A percentile compares a stretch with the other conserved stretches of the same genome.
phyloP scores from a whole-genome alignment of 352 stramenopile genomes.

The Pythium monospermum region DNA sequence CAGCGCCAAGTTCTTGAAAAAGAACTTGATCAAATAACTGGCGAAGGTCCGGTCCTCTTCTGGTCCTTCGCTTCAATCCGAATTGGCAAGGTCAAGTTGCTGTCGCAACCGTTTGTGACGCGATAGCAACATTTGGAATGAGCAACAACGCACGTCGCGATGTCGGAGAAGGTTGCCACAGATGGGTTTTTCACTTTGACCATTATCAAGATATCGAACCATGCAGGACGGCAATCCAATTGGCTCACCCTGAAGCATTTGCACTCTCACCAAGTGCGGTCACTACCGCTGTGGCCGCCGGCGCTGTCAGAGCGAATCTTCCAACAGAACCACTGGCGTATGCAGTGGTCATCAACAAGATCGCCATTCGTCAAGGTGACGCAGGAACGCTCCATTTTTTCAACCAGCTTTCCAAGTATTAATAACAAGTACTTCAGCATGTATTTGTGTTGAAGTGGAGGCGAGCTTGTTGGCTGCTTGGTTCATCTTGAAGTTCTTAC shows the following conservation, averaged over 20 bases:
- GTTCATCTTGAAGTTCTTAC: no score
- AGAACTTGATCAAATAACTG: conserved; percentile 18
- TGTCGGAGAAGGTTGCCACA: conserved; percentile 10
- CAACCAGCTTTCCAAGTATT: no score
- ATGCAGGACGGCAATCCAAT: conserved; percentile 12
- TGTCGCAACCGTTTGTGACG: conserved; percentile 15
- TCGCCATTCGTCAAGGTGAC: conserved; percentile 19
- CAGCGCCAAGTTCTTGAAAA: conserved; percentile 18
- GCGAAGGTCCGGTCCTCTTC: conserved; percentile 15
- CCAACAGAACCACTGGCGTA: conserved; percentile 15
- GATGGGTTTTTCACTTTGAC: conserved; percentile 22
- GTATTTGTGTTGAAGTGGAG: no score
- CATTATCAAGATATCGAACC: conserved; percentile 16
- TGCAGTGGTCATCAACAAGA: conserved; percentile 19
- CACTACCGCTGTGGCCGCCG: conserved; percentile 7
- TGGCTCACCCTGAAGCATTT: conserved; percentile 16
- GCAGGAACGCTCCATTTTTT: no score
- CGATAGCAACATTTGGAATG: conserved; percentile 21
- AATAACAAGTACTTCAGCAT: no score
- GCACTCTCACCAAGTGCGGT: conserved; percentile 13
- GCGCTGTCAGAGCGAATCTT: conserved; percentile 13
- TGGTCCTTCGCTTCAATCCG: conserved; percentile 17
- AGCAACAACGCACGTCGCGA: conserved; percentile 11
- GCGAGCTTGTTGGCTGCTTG: no score
- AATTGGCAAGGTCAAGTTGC: conserved; percentile 13